These are phyloP conservation scores for Sporothrix sp. DNA, from an alignment of 2,329 filamentous ascomycete species.

Conservation along the genomic window DNA sequence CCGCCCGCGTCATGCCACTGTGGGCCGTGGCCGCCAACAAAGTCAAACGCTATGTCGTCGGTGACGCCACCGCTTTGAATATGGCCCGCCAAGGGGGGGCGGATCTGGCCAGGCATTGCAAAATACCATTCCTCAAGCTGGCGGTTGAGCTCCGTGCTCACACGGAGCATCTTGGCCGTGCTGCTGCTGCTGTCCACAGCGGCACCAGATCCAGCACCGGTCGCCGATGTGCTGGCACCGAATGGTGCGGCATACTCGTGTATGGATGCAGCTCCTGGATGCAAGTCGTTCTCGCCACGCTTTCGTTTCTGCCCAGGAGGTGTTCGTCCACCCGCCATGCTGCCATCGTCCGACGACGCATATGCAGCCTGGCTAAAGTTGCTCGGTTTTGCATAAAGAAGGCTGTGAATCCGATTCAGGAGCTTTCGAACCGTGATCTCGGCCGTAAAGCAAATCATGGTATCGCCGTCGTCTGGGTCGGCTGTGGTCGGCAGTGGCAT, in stretches of 20 bases:
- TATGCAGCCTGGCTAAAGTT: constrained; percentile 16
- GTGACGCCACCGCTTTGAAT: background rate
- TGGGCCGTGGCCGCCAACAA: background rate
- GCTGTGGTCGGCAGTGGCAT: constrained; percentile 28
- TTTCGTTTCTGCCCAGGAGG: constrained; percentile 5
- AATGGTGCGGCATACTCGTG: too few species aligned
- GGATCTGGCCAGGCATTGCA: constrained; percentile 28
- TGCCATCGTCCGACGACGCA: background rate
- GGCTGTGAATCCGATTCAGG: constrained; percentile 33
- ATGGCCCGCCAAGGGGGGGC: constrained; percentile 47
- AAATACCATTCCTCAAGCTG: constrained; percentile 31
- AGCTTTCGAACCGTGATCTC: constrained; percentile 34
- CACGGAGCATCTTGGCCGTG: constrained; percentile 23
- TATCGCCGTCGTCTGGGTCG: constrained; percentile 25
- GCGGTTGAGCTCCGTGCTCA: constrained; percentile 29
- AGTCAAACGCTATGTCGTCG: constrained; percentile 28
- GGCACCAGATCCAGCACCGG: too few species aligned
- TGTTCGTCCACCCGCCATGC: constrained; percentile 5
- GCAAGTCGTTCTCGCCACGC: background rate
- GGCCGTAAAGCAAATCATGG: constrained; percentile 31
- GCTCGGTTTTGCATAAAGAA: constrained; percentile 28
- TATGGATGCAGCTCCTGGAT: too few species aligned
- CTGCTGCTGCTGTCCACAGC: constrained; percentile 17
- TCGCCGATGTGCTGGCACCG: too few species aligned
- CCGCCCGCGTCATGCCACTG: background rate